Percentiles rank a stretch among this genome's conserved stretches.
phyloP scores from a whole-genome alignment of 805 yeast species.

The Scheffersomyces lignosus region DNA sequence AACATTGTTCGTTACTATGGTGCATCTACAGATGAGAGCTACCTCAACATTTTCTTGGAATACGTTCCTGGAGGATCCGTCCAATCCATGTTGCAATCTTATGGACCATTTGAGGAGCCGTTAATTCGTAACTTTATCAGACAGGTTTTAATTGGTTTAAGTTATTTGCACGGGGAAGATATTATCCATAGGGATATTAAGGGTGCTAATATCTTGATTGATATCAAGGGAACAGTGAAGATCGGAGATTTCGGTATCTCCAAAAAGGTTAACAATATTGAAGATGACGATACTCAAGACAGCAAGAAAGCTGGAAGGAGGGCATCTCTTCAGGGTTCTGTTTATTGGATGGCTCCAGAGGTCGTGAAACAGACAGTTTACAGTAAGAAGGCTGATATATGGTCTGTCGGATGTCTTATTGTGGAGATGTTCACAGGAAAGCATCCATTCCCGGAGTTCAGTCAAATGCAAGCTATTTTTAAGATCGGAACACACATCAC shows the following conservation, averaged over 20 bases:
- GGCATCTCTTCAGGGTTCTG: constrained; percentile 87
- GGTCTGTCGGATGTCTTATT: constrained; percentile 95
- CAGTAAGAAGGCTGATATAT: constrained; percentile 90
- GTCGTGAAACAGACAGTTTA: constrained; percentile 92
- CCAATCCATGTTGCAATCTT: constrained; percentile 65
- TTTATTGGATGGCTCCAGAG: constrained; percentile 99
- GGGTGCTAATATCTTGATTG: constrained; percentile 84
- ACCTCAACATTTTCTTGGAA: constrained; percentile 70
- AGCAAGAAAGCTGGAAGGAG: constrained; percentile 46
- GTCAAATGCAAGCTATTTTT: constrained; percentile 97
- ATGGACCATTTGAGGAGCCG: constrained; percentile 81
- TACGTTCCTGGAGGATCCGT: constrained; percentile 48
- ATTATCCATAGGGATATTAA: constrained; percentile 87
- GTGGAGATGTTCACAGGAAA: constrained; percentile 95
- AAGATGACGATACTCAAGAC: constrained; percentile 23
- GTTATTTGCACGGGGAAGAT: constrained; percentile 70
- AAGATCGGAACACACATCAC: constrained; percentile 80
- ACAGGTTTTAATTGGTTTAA: constrained; percentile 74
- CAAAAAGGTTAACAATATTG: constrained; percentile 29
- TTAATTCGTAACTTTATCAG: constrained; percentile 68
- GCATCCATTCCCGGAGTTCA: constrained; percentile 93
- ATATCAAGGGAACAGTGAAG: constrained; percentile 76
- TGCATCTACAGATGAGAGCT: constrained; percentile 70
- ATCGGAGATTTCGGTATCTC: constrained; percentile 88
- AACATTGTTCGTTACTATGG: constrained; percentile 93